Percentiles rank a stretch among this genome's conserved stretches.
Evolutionary conservation across 2,329 filamentous ascomycete genomes (phyloP).

Genomic region (Epichloe gansuensis): DNA sequence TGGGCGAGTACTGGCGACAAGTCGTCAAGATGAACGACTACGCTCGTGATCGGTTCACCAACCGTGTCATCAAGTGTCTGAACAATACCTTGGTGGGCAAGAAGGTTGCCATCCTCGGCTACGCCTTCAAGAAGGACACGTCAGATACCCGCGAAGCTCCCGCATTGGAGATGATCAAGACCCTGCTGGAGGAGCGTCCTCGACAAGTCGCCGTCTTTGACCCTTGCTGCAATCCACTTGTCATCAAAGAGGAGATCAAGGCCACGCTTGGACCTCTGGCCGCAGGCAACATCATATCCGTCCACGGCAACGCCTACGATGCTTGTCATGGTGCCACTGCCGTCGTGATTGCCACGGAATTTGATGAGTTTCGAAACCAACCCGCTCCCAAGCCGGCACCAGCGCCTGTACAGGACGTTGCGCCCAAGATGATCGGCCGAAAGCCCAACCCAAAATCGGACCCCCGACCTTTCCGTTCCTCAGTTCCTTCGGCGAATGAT

Average conservation of each 20-base stretch:
- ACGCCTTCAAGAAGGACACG: constrained; percentile 71
- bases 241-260: constrained; percentile 38
- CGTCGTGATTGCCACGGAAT: constrained; percentile 42
- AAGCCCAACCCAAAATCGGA: constrained; percentile 29
- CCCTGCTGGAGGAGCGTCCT: constrained; percentile 50
- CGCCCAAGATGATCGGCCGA: constrained; percentile 20
- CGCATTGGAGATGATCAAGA: constrained; percentile 53
- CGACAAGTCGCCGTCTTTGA: constrained; percentile 56
- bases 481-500: constrained; percentile 29
- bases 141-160: constrained; percentile 61
- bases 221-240: constrained; percentile 42
- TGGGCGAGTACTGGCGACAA: constrained; percentile 62
- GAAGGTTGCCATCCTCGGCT: constrained; percentile 61
- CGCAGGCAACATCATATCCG: constrained; percentile 30
- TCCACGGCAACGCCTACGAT: constrained; percentile 35
- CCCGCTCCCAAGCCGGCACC: constrained; percentile 20
- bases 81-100: constrained; percentile 57
- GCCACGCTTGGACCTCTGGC: constrained; percentile 25
- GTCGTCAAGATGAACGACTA: constrained; percentile 68
- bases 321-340: constrained; percentile 37
- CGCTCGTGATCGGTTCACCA: constrained; percentile 55
- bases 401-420: constrained; percentile 13
- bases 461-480: constrained; percentile 30
- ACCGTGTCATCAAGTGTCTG: constrained; percentile 51
- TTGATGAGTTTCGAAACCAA: constrained; percentile 40